Evolutionary conservation across 2,329 filamentous ascomycete species (phyloP), one percentile per base, ranked within the genome.

Genomic region (Pseudofabraea citricarpa): DNA sequence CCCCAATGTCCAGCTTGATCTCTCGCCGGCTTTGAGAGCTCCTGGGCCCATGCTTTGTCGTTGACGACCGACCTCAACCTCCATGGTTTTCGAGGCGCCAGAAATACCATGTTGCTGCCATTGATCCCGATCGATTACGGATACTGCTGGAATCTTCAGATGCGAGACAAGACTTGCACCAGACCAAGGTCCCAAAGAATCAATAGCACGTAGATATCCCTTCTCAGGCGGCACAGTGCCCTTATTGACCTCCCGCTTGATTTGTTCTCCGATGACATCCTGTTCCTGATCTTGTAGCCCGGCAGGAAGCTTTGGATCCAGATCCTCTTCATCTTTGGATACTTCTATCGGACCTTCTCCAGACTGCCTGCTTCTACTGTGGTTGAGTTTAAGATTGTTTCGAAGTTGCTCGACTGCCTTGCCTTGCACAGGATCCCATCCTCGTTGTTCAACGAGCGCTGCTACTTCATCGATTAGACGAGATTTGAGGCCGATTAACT

Each of bases 401-500:
- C 47, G 51, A n/a, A 77, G 61, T 45, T 76, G 69, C 9, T 79
- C 80, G 4, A 80, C 75, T 1, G 75, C 83, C 53, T 84, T 86
- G 26, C 85, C 89, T 33, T 75, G 74, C 2, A 95, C 81, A 0
- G 79, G 73, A 53, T 87, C 81, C 89, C 91, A 97, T 6, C 88
- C 87, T 49, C 81, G 72, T 35, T 74, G 69, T 13, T 81, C 70
- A 5, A 93, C 73, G 1, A 95, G 68, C 1, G 68, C 65, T 4
- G 76, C 74, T 1, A 97, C 66, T 55, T 97, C 90, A 44, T 85
- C 77, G 23, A 95, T 66, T 27, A 95, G 74, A 20, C 91, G 80
- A 19, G 75, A 73, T 52, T 87, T 89, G 20, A 98, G 68, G 1
- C 93, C 93, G 1, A 90, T 76, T 7, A 96, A 81, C 20, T 77